Base-by-base conservation (phyloP, 2,329 filamentous ascomycete genomes). In the Fusarium longipes region DNA sequence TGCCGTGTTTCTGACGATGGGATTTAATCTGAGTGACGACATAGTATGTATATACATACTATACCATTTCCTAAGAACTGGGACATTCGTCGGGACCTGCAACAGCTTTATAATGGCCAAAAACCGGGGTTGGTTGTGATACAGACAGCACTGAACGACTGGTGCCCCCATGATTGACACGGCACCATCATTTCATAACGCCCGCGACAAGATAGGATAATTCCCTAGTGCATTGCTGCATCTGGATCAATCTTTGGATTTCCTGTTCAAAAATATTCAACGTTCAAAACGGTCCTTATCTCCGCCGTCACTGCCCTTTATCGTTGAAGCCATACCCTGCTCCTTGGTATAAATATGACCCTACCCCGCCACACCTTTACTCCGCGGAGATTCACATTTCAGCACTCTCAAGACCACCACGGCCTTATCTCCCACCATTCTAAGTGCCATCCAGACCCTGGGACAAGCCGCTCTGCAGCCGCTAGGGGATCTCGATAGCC, bases 331-430 rank as follows among this genome's bases (percentile, higher is more conserved):
- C 43, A 38, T 36, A 36, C 33, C n/a, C 32, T 49, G 45, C 45
- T 36, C n/a, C 10, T 17, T 49, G 32, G 32, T 73, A 72, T 71
- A 72, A 72, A 72, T 61, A 52, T 58, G 40, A 44, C 38, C 35
- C 49, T 68, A 55, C 58, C 58, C 65, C 70, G 60, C 69, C 52
- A 59, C 25, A 49, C 25, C 12, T 36, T 33, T 20, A 36, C 71
- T 73, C 71, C 71, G 71, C 71, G 69, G 71, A 73, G 70, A 73
- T 71, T 67, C 71, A 64, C 57, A 64, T 40, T 63, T 58, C 68
- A 47, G 51, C 48, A 35, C 56, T 50, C 49, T 25, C 44, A 70
- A 61, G 44, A 68, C 58, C 53, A 60, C 69, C 36, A 61, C 60
- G 39, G 40, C 45, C 70, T 72, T 71, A 72, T 73, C 71, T 73